phyloP scores from a whole-genome alignment of 176 grass and related monocot species.

The Panicum miliaceum region DNA sequence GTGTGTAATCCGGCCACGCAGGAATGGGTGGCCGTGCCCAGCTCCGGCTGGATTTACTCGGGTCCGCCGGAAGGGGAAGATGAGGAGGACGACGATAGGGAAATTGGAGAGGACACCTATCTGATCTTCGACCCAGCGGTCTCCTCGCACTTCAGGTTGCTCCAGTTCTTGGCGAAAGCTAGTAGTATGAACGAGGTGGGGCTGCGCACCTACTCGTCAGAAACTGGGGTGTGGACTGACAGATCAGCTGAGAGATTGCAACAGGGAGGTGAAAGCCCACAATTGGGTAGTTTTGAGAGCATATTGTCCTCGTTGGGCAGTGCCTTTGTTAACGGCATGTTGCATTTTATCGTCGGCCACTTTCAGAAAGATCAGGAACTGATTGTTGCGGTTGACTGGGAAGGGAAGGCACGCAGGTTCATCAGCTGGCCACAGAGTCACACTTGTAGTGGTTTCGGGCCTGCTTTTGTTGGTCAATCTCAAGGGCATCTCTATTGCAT shows the following conservation, averaged over 20 bases:
- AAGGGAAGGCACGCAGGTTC: not conserved
- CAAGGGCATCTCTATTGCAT: not conserved
- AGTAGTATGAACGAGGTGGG: not conserved
- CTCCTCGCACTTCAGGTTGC: not conserved
- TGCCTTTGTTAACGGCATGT: not conserved
- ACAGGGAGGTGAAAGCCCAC: not conserved
- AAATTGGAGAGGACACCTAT: not conserved
- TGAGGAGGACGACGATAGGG: not conserved
- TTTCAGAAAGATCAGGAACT: not conserved
- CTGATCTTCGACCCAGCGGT: not conserved
- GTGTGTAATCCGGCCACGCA: slow-evolving; percentile 3
- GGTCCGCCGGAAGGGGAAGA: not conserved
- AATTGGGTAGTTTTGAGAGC: not conserved
- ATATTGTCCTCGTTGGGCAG: not conserved
- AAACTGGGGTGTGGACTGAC: not conserved
- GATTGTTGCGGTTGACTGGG: not conserved
- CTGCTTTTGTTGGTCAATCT: not conserved
- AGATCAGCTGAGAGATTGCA: not conserved
- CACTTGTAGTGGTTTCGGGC: too few relatives aligned
- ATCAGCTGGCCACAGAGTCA: not conserved
- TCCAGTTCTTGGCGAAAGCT: not conserved
- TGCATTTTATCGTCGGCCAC: not conserved
- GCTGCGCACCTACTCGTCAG: not conserved
- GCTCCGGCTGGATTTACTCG: not conserved
- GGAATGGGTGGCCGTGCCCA: not conserved